Evolutionary conservation across 768 basidiomycete genomes (phyloP).

Genomic region (Boletus rufocinnamomeus): DNA sequence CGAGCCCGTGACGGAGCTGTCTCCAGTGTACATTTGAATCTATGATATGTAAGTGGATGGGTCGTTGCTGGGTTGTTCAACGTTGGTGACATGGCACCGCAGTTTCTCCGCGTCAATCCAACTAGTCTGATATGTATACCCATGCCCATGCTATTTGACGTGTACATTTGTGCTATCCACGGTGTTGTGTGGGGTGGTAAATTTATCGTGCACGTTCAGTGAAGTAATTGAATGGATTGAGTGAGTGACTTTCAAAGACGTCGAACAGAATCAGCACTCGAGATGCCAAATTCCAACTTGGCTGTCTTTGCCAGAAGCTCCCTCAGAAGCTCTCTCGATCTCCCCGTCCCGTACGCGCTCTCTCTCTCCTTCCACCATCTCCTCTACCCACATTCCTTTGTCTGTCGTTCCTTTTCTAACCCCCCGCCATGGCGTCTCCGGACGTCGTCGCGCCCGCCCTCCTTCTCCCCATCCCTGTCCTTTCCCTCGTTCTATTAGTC

Average conservation of each 20-base stretch:
- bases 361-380: slow-evolving; percentile 2
- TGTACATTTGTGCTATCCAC: background rate
- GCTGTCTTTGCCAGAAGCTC: slow-evolving; percentile 3
- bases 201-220: background rate
- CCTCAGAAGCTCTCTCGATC: background rate
- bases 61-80: background rate
- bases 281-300: slow-evolving; percentile 21
- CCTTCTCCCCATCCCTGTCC: slow-evolving; percentile 25
- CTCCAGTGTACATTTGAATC: background rate
- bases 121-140: slow-evolving; percentile 2
- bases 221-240: background rate
- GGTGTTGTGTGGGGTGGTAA: background rate
- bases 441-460: slow-evolving; percentile 31
- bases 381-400: slow-evolving; percentile 16
- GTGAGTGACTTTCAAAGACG: slow-evolving; percentile 17
- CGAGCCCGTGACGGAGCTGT: too few relatives aligned
- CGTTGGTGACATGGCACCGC: slow-evolving; percentile 13
- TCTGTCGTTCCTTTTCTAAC: slow-evolving; percentile 20
- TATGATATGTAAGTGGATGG: slow-evolving; percentile 12
- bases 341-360: background rate
- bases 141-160: background rate
- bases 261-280: slow-evolving; percentile 16
- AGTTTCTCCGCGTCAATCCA: background rate
- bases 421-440: slow-evolving; percentile 24
- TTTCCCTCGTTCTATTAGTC: slow-evolving; percentile 19